Conservation (phyloP, 345 rosid genomes). For the Nasturtium officinale region DNA sequence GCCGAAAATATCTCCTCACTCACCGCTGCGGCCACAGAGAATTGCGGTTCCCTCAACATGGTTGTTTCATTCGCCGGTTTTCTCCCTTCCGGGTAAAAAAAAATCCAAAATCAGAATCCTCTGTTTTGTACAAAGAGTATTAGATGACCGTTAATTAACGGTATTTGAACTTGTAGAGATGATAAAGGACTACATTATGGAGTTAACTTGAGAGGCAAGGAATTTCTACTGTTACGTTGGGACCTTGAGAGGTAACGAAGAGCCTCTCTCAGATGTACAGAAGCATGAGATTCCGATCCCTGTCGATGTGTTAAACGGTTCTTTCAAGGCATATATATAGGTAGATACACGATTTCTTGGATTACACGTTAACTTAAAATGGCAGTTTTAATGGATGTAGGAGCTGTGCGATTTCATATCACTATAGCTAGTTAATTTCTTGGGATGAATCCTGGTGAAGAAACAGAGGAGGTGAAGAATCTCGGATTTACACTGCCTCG, state of each 20-base stretch:
- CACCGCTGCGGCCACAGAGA: constrained; percentile 17
- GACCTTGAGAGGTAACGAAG: constrained; percentile 52
- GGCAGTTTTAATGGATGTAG: constrained; percentile 24
- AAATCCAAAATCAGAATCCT: not conserved
- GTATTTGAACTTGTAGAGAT: constrained; percentile 37
- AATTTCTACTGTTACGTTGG: constrained; percentile 52
- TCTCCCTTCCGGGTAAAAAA: constrained; percentile 59
- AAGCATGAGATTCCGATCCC: constrained; percentile 59
- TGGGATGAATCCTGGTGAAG: constrained; percentile 41
- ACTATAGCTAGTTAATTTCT: constrained; percentile 51
- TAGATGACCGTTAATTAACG: not conserved
- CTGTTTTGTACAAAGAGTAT: not conserved
- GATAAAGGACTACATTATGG: constrained; percentile 68
- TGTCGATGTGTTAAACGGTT: constrained; percentile 38
- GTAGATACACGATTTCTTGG: not conserved
- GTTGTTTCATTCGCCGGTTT: constrained; percentile 50
- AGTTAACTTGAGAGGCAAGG: constrained; percentile 52
- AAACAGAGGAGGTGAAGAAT: constrained; percentile 33
- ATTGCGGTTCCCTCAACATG: constrained; percentile 46
- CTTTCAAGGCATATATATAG: constrained; percentile 47
- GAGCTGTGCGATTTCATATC: constrained; percentile 55
- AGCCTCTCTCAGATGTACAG: constrained; percentile 53
- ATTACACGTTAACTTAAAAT: constrained; percentile 3
- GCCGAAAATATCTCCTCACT: constrained; percentile 52
- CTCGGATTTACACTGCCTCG: constrained; percentile 56